Evolutionary conservation across 495 filamentous ascomycete species (phyloP).

Genomic region (Durotheca rogersii): DNA sequence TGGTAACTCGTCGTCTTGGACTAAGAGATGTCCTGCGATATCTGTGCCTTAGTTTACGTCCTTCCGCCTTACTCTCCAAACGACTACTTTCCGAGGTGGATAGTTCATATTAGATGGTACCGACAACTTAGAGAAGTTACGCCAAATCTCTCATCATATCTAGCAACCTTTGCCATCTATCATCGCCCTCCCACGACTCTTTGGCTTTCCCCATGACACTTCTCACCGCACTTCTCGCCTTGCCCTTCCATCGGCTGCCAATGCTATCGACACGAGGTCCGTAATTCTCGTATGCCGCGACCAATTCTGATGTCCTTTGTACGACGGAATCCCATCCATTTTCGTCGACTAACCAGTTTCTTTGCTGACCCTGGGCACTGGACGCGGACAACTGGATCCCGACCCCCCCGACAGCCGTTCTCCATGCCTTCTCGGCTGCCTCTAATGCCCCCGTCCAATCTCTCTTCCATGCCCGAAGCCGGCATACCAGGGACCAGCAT

Average conservation of each 20-base stretch:
- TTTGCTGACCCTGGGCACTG: constrained; percentile 27
- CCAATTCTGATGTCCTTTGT: constrained; percentile 63
- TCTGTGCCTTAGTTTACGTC: no score
- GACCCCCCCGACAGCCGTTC: constrained; percentile 57
- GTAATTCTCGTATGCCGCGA: constrained; percentile 65
- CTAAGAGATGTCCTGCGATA: no score
- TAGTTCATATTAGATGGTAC: no score
- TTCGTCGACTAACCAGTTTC: constrained; percentile 47
- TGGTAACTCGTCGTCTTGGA: no score
- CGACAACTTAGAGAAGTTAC: no score
- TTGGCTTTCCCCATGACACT: constrained; percentile 80
- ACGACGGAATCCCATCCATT: constrained; percentile 61
- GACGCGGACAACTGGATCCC: constrained; percentile 24
- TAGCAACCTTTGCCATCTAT: constrained; percentile 66
- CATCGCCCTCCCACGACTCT: constrained; percentile 76
- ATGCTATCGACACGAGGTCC: constrained; percentile 54
- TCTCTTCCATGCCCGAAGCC: constrained; percentile 67
- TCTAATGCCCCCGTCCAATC: constrained; percentile 71
- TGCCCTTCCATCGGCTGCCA: constrained; percentile 74
- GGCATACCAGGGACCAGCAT: constrained; percentile 72
- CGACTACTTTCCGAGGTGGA: no score
- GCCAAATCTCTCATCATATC: constrained; percentile 62
- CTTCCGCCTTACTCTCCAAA: no score
- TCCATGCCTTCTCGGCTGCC: constrained; percentile 87
- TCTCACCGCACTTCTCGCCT: constrained; percentile 78